phyloP scores from a whole-genome alignment of 768 basidiomycete species.

The Naganishia vaughanmartiniae region DNA sequence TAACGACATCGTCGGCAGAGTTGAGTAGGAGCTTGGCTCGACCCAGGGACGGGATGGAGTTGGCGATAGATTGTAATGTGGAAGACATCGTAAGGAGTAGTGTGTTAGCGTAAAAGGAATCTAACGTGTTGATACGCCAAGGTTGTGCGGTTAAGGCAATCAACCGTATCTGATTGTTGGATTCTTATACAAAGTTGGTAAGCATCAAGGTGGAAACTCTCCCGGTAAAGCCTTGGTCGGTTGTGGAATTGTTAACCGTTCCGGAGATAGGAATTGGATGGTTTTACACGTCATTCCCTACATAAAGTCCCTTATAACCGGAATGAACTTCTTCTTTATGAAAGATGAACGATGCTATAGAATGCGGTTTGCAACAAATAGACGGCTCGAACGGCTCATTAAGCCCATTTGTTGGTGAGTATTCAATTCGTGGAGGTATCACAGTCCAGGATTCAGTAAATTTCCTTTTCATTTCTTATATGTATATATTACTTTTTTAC shows the following conservation, averaged over 20 bases:
- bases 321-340: too few species aligned
- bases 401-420: too few species aligned
- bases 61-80: slow-evolving; percentile 44
- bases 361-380: too few species aligned
- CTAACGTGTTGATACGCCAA: not conserved
- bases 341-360: too few species aligned
- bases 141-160: not conserved
- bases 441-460: not conserved
- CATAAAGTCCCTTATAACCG: too few species aligned
- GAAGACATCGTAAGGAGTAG: slow-evolving; percentile 41
- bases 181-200: slow-evolving; percentile 6
- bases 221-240: not conserved
- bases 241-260: not conserved
- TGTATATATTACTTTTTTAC: slow-evolving; percentile 8
- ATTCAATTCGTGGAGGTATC: not conserved
- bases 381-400: too few species aligned
- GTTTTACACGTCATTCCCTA: not conserved
- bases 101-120: not conserved
- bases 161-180: not conserved
- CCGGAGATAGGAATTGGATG: not conserved
- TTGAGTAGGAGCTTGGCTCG: slow-evolving; percentile 64
- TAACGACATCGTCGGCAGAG: slow-evolving; percentile 82
- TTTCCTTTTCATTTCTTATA: not conserved
- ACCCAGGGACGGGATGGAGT: slow-evolving; percentile 48
- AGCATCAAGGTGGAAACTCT: not conserved